phyloP scores from a whole-genome alignment of 2,329 filamentous ascomycete species.

The Hypoxylon sp. region DNA sequence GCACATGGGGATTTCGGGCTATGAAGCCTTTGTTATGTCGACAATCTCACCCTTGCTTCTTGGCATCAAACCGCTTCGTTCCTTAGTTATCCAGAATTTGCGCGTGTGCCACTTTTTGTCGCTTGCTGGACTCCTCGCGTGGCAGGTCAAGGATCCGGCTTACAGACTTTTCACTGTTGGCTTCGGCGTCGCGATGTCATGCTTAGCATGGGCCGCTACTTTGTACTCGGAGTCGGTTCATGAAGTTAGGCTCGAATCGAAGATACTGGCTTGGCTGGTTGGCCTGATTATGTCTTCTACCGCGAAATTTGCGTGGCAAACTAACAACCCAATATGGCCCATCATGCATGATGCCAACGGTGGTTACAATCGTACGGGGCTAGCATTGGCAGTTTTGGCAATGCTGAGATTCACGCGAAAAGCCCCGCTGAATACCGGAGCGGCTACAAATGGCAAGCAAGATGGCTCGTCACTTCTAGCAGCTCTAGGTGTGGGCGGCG shows the following conservation, averaged over 20 bases:
- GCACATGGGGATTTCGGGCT: conserved; percentile 99
- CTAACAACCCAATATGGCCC: conserved; percentile 98
- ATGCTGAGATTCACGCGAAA: conserved; percentile 81
- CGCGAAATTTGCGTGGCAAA: conserved; percentile 92
- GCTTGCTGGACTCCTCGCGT: conserved; percentile 83
- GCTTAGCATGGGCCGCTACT: conserved; percentile 86
- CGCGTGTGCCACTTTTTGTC: conserved; percentile 82
- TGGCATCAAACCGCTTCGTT: conserved; percentile 77
- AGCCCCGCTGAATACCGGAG: conserved; percentile 64
- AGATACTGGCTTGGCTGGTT: conserved; percentile 83
- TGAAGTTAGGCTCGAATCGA: conserved; percentile 81
- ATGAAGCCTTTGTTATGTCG: conserved; percentile 89
- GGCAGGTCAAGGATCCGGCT: conserved; percentile 79
- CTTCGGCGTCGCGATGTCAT: conserved; percentile 84
- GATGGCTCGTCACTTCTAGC: conserved; percentile 79
- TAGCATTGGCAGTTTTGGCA: conserved; percentile 81
- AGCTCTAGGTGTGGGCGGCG: conserved; percentile 82
- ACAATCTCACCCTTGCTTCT: conserved; percentile 87
- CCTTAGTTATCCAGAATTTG: conserved; percentile 76
- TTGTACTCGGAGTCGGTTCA: conserved; percentile 84
- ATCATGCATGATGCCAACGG: conserved; percentile 92
- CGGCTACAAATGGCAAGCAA: conserved; percentile 56
- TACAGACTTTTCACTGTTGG: conserved; percentile 84
- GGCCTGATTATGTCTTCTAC: conserved; percentile 89
- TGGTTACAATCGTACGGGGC: conserved; percentile 89